phyloP scores from a whole-genome alignment of 495 filamentous ascomycete species.

The Neurospora sp. region DNA sequence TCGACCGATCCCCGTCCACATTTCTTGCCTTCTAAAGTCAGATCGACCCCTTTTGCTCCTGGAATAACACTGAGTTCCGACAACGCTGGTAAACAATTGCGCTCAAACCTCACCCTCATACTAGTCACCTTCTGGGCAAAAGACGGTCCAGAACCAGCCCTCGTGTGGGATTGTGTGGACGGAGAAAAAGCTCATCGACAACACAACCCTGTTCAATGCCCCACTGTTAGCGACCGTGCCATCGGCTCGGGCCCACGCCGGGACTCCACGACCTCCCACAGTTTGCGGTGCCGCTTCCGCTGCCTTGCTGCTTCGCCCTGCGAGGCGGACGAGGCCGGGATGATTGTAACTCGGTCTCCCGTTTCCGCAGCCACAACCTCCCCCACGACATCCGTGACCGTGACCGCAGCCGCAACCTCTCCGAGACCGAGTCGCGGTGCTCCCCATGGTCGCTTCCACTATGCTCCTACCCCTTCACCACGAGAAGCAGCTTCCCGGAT shows the following conservation, averaged over 20 bases:
- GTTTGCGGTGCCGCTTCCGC: background rate
- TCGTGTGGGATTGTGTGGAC: background rate
- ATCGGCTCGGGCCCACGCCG: constrained; percentile 9
- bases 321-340: constrained; percentile 25
- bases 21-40: background rate
- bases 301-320: constrained; percentile 9
- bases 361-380: constrained; percentile 29
- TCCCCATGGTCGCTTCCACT: constrained; percentile 24
- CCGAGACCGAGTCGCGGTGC: constrained; percentile 13
- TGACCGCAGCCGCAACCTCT: constrained; percentile 36
- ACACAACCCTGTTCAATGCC: background rate
- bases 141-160: background rate
- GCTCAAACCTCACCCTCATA: background rate
- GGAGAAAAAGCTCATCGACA: background rate
- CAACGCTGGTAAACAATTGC: background rate
- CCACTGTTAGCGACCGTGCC: background rate
- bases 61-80: background rate
- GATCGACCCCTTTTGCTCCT: background rate
- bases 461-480: constrained; percentile 34
- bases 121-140: background rate
- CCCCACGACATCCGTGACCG: constrained; percentile 17
- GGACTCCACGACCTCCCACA: constrained; percentile 1
- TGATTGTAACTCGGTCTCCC: constrained; percentile 42
- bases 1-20: background rate
- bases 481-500: constrained; percentile 34